These are phyloP conservation scores for Penicillium sp. DNA, from an alignment of 2,329 filamentous ascomycete genomes.

Conservation along the genomic window DNA sequence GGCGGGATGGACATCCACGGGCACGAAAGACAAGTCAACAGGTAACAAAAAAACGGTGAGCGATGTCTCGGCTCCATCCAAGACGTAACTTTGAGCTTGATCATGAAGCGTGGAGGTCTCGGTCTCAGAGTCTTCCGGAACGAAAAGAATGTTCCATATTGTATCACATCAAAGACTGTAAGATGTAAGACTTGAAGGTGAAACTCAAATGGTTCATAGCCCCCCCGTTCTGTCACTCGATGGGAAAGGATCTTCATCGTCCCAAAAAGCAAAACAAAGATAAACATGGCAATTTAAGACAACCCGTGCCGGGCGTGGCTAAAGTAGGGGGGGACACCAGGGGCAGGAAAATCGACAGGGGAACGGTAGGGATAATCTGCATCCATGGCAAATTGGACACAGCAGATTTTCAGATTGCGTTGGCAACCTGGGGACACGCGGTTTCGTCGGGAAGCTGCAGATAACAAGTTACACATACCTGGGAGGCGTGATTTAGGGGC, in stretches of 20 bases:
- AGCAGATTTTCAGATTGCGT: neutral
- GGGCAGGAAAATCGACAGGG: neutral
- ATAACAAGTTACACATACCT: conserved; percentile 23
- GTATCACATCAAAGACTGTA: neutral
- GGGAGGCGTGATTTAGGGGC: conserved; percentile 26
- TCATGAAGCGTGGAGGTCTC: neutral
- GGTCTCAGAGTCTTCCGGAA: neutral
- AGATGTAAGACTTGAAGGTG: conserved; percentile 2
- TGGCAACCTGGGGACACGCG: conserved; percentile 5
- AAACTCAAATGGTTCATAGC: conserved; percentile 5
- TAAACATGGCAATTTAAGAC: neutral
- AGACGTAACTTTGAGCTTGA: neutral
- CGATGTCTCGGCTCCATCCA: neutral
- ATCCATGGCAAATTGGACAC: conserved; percentile 9
- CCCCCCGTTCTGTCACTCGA: neutral
- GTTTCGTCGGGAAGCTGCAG: conserved; percentile 9
- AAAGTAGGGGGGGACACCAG: neutral
- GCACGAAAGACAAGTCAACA: neutral
- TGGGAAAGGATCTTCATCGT: neutral
- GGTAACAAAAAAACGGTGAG: neutral
- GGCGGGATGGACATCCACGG: conserved; percentile 26
- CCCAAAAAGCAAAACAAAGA: neutral
- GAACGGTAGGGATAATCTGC: neutral
- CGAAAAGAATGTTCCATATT: conserved; percentile 7
- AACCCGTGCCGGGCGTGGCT: neutral